Evolutionary conservation across 2,329 filamentous ascomycete species (phyloP).

Genomic region (Aspergillus ibericus): DNA sequence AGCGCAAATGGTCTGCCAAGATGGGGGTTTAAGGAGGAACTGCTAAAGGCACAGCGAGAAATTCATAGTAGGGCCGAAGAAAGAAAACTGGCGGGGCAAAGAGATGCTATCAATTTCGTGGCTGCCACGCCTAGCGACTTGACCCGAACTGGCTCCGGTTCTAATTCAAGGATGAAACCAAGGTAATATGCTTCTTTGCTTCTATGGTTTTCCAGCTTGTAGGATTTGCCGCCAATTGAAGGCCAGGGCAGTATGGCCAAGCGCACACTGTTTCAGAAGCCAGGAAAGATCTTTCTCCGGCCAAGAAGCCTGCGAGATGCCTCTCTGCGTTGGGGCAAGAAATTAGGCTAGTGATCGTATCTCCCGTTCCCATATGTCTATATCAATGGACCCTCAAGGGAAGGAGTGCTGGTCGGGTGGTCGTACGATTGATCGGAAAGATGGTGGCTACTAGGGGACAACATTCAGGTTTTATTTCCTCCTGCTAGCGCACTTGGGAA

Average conservation of each 20-base stretch:
- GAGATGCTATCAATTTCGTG: conserved; percentile 45
- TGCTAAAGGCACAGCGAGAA: conserved; percentile 45
- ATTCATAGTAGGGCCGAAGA: conserved; percentile 37
- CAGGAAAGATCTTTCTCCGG: neutral
- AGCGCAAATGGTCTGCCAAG: conserved; percentile 38
- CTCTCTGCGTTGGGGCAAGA: neutral
- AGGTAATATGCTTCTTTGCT: conserved; percentile 7
- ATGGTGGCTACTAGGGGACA: no score
- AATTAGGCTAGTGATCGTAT: neutral
- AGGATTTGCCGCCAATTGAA: neutral
- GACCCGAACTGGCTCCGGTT: conserved; percentile 5
- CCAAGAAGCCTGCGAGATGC: neutral
- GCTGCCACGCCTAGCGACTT: conserved; percentile 18
- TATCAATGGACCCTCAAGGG: no score
- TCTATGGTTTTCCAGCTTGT: neutral
- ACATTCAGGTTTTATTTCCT: no score
- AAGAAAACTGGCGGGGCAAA: conserved; percentile 31
- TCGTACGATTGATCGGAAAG: no score
- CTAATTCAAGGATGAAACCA: neutral
- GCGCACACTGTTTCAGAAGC: neutral
- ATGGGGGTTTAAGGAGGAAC: conserved; percentile 50
- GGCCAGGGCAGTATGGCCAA: neutral
- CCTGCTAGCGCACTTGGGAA: no score
- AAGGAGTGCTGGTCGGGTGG: no score
- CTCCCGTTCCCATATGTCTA: neutral